These are phyloP conservation scores for Ceratobasidium papillatum DNA, from an alignment of 1,284 basidiomycete species.

Conservation along the genomic window DNA sequence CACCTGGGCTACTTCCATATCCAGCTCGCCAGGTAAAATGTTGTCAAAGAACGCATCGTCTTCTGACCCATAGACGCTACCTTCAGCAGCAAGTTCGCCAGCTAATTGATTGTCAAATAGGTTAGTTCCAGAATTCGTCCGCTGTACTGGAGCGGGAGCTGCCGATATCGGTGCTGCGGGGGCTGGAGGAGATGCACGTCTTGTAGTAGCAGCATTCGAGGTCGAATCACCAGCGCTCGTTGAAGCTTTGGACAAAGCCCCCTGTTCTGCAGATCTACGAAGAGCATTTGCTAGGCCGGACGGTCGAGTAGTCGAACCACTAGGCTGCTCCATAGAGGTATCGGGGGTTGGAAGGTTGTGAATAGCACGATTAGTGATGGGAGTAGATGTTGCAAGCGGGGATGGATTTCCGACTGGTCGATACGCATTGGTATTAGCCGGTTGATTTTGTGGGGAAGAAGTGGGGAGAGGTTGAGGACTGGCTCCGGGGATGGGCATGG, in stretches of 20 bases:
- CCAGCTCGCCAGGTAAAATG: slow-evolving; percentile 26
- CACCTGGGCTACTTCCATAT: slow-evolving; percentile 29
- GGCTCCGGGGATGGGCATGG: slow-evolving; percentile 22
- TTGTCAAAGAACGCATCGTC: slow-evolving; percentile 40
- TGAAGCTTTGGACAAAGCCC: background rate
- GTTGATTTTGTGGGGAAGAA: slow-evolving; percentile 13
- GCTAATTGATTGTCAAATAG: slow-evolving; percentile 1
- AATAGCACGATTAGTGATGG: slow-evolving; percentile 20
- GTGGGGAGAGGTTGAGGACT: background rate
- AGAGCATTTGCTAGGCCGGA: background rate
- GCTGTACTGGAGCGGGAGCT: background rate
- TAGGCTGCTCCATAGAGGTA: slow-evolving; percentile 15
- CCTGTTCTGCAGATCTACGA: background rate
- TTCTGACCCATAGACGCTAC: slow-evolving; percentile 35
- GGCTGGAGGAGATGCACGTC: background rate
- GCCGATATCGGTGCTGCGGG: background rate
- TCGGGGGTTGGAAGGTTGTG: slow-evolving; percentile 29
- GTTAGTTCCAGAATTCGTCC: background rate
- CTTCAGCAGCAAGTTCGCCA: slow-evolving; percentile 14
- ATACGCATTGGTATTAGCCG: background rate
- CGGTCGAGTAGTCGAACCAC: slow-evolving; percentile 6
- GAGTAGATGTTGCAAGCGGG: slow-evolving; percentile 36
- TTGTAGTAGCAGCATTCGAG: background rate
- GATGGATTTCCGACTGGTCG: slow-evolving; percentile 34
- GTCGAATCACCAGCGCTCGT: background rate